Evolutionary conservation across 768 basidiomycete species (phyloP).

Genomic region (Leccinum truebloodii): DNA sequence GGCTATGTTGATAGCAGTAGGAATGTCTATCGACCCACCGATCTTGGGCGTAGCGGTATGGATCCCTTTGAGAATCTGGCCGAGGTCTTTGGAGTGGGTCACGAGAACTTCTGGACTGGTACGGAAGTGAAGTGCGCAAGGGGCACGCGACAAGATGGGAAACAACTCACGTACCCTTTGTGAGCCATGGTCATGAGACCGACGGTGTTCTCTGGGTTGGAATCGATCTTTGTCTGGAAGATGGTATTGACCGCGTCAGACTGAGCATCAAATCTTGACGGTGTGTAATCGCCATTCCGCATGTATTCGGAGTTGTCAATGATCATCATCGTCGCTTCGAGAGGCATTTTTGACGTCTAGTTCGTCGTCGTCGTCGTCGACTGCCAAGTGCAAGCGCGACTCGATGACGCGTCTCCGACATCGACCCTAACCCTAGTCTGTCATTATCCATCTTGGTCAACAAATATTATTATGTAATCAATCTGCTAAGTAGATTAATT

Average conservation of each 20-base stretch:
- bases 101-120: constrained; percentile 91
- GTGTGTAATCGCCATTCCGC: constrained; percentile 90
- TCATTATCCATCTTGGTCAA: neutral
- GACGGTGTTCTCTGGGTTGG: constrained; percentile 97
- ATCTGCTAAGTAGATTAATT: too few relatives aligned
- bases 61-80: constrained; percentile 82
- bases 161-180: constrained; percentile 67
- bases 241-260: constrained; percentile 87
- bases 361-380: constrained; percentile 4
- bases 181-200: constrained; percentile 99
- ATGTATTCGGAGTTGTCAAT: constrained; percentile 98
- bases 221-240: constrained; percentile 90
- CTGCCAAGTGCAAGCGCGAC: constrained; percentile 5
- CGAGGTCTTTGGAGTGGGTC: constrained; percentile 93
- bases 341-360: constrained; percentile 65
- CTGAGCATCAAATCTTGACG: constrained; percentile 88
- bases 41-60: constrained; percentile 72
- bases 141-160: neutral
- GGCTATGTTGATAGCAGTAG: constrained; percentile 89
- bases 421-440: constrained; percentile 26
- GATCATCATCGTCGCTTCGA: constrained; percentile 97
- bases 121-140: constrained; percentile 4
- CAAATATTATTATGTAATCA: neutral
- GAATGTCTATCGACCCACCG: constrained; percentile 81
- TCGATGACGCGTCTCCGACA: constrained; percentile 30